Conservation (phyloP, 805 yeast genomes). For the Candida michaelii region DNA sequence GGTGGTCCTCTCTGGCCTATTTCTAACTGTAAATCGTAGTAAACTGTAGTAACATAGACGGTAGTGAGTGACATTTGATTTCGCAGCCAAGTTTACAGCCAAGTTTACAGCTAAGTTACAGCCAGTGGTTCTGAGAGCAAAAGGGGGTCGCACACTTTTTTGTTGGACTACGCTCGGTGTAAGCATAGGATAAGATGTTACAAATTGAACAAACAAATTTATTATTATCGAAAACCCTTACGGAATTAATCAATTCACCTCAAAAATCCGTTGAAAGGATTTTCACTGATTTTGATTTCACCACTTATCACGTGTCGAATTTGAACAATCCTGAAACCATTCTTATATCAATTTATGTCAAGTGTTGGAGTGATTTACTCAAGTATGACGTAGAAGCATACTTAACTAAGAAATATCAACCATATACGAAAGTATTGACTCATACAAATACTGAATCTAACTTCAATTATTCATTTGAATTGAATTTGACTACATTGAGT, state of each 20-base stretch:
- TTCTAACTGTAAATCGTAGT: no score
- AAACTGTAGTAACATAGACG: no score
- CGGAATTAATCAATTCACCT: constrained; percentile 60
- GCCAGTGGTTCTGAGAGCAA: no score
- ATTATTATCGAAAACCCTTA: constrained; percentile 75
- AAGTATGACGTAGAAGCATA: constrained; percentile 63
- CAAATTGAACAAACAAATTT: constrained; percentile 84
- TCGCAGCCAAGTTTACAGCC: no score
- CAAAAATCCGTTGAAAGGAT: constrained; percentile 70
- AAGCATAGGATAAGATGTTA: constrained; percentile 53
- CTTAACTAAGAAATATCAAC: constrained; percentile 51
- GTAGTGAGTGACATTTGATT: no score
- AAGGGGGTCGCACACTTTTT: no score
- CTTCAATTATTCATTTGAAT: constrained; percentile 72
- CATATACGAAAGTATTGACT: constrained; percentile 30
- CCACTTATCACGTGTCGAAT: constrained; percentile 91
- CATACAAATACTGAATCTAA: constrained; percentile 58
- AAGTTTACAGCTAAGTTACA: no score
- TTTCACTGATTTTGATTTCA: constrained; percentile 93
- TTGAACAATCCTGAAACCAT: constrained; percentile 66
- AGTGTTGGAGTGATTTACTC: constrained; percentile 72
- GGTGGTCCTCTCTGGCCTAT: no score
- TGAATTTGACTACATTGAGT: constrained; percentile 51
- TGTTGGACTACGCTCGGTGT: constrained; percentile 8
- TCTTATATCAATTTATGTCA: constrained; percentile 67